phyloP scores from a whole-genome alignment of 495 filamentous ascomycete species.

The Astrocystis sublimbata region DNA sequence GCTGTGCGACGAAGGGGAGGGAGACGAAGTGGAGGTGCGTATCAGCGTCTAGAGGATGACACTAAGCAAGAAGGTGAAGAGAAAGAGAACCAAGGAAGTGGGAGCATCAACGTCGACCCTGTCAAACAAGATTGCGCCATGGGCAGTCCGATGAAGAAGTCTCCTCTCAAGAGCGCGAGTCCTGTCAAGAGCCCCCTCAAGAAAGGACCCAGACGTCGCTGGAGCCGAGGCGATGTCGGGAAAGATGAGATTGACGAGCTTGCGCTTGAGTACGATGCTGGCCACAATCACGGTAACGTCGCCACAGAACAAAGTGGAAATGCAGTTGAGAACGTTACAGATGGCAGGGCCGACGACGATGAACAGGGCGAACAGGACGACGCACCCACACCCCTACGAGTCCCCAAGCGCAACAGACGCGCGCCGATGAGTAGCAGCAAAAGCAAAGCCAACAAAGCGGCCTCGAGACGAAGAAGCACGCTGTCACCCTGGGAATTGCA shows the following conservation, averaged over 20 bases:
- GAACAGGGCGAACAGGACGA: neutral
- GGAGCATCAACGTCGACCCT: constrained; percentile 1
- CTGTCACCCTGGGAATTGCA: constrained; percentile 72
- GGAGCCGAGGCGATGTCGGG: neutral
- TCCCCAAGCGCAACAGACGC: constrained; percentile 44
- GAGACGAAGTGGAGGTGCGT: neutral
- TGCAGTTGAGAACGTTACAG: neutral
- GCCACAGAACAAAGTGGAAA: neutral
- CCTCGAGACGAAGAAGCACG: constrained; percentile 65
- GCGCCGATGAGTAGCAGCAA: constrained; percentile 43
- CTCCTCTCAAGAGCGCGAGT: neutral
- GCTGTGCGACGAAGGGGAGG: constrained; percentile 35
- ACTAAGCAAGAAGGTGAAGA: neutral
- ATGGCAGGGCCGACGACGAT: neutral
- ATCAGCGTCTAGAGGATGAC: neutral
- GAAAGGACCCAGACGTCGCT: constrained; percentile 2
- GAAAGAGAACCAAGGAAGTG: neutral
- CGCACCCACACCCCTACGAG: neutral
- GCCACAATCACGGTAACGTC: neutral
- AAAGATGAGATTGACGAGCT: constrained; percentile 17
- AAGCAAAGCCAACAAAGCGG: constrained; percentile 43
- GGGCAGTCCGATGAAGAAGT: neutral
- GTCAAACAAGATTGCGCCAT: neutral
- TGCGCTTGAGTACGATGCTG: neutral
- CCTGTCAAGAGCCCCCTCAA: neutral